A percentile compares a stretch with the other conserved stretches of the same genome.
phyloP scores from a whole-genome alignment of 2,329 filamentous ascomycete species.

The Sporothrix globosa region DNA sequence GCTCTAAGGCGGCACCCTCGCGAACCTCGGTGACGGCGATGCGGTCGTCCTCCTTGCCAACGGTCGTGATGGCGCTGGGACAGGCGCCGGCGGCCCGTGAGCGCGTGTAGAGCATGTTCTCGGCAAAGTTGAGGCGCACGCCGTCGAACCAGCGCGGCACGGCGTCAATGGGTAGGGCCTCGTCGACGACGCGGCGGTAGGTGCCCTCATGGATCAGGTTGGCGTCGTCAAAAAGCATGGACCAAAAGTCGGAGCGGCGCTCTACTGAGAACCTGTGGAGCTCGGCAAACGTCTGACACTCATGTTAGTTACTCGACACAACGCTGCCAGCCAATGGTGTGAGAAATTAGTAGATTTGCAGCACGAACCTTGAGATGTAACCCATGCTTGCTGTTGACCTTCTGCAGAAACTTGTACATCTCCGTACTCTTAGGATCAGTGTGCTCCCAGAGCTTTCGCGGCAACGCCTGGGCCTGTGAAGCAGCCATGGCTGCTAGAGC shows the following conservation, averaged over 20 bases:
- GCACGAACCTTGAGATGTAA: slow-evolving; percentile 60
- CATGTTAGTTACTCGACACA: background rate
- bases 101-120: slow-evolving; percentile 73
- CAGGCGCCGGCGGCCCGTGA: slow-evolving; percentile 34
- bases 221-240: slow-evolving; percentile 62
- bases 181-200: slow-evolving; percentile 67
- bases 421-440: slow-evolving; percentile 62
- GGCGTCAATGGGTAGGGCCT: slow-evolving; percentile 67
- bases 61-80: slow-evolving; percentile 48
- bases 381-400: slow-evolving; percentile 61
- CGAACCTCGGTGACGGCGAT: slow-evolving; percentile 73
- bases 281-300: slow-evolving; percentile 64
- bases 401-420: slow-evolving; percentile 70
- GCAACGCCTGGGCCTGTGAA: slow-evolving; percentile 40
- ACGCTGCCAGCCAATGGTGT: background rate
- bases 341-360: background rate
- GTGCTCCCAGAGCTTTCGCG: slow-evolving; percentile 71
- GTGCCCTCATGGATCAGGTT: slow-evolving; percentile 66
- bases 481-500: slow-evolving; percentile 28
- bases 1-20: slow-evolving; percentile 59
- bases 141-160: slow-evolving; percentile 80
- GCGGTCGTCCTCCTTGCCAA: slow-evolving; percentile 70
- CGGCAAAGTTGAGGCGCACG: slow-evolving; percentile 73
- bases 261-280: slow-evolving; percentile 71
- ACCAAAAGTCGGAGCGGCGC: slow-evolving; percentile 66